These are phyloP conservation scores for Paramecium biaurelia DNA, from an alignment of 73 alveolate species.

Conservation along the genomic window DNA sequence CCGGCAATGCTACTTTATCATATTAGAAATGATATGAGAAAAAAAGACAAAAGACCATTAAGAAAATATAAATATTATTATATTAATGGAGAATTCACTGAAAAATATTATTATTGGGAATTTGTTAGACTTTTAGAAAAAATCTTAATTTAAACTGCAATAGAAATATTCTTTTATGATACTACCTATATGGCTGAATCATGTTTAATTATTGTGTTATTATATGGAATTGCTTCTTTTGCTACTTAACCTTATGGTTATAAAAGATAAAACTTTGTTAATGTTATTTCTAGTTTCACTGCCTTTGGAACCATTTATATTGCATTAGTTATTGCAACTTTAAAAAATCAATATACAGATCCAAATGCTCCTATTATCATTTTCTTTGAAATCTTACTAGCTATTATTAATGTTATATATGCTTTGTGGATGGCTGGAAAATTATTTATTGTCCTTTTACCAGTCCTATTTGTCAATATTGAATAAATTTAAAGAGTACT, in stretches of 20 bases:
- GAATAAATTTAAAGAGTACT: slow-evolving; percentile 5
- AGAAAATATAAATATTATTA: slow-evolving; percentile 1
- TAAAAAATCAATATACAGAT: background rate
- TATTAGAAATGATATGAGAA: background rate
- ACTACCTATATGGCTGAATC: slow-evolving; percentile 19
- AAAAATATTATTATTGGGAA: slow-evolving; percentile 37
- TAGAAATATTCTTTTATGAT: background rate
- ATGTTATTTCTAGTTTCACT: background rate
- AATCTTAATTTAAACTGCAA: background rate
- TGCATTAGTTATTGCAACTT: background rate
- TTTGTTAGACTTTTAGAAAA: slow-evolving; percentile 27
- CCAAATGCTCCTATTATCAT: background rate
- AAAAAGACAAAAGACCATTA: slow-evolving; percentile 11
- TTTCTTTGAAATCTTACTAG: background rate
- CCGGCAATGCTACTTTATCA: slow-evolving; percentile 14
- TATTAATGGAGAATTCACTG: slow-evolving; percentile 44
- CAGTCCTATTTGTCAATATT: background rate
- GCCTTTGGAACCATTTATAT: slow-evolving; percentile 20
- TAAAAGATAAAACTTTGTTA: slow-evolving; percentile 18
- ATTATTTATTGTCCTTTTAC: background rate
- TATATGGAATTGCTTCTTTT: background rate
- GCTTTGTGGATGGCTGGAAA: background rate
- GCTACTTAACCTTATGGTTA: slow-evolving; percentile 14
- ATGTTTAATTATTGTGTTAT: slow-evolving; percentile 4
- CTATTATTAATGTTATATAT: background rate